A percentile compares a stretch with the other conserved stretches of the same genome.
These are phyloP conservation scores for Backusella sp. DNA, from an alignment of 192 early-diverging fungal species.

Conservation along the genomic window DNA sequence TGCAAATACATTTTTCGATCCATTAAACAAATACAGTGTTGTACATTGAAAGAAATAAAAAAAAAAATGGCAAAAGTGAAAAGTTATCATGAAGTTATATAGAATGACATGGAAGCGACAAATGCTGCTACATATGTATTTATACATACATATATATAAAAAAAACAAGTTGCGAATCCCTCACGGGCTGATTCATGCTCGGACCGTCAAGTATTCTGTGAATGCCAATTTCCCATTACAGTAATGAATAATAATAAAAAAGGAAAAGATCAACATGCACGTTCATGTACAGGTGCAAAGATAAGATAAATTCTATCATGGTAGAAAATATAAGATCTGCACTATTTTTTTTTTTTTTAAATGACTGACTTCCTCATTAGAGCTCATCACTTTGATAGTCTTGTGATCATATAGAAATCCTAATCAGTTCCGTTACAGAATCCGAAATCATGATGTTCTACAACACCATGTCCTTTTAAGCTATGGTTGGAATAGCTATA, in stretches of 20 bases:
- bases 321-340: background rate
- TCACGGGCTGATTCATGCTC: background rate
- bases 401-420: background rate
- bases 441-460: background rate
- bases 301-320: background rate
- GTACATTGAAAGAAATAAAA: no score
- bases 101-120: background rate
- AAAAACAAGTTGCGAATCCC: background rate
- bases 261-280: background rate
- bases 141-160: background rate
- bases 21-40: no score
- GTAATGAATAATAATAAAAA: no score
- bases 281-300: background rate
- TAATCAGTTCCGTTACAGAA: background rate
- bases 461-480: background rate
- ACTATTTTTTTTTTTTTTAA: background rate
- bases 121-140: background rate
- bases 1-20: no score
- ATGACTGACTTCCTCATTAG: background rate
- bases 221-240: background rate
- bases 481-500: background rate
- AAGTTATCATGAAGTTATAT: background rate
- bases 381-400: background rate
- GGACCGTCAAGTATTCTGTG: background rate
- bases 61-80: no score